Evolutionary conservation across 129 eudicot genomes (phyloP).

Genomic region (Centella asiatica): DNA sequence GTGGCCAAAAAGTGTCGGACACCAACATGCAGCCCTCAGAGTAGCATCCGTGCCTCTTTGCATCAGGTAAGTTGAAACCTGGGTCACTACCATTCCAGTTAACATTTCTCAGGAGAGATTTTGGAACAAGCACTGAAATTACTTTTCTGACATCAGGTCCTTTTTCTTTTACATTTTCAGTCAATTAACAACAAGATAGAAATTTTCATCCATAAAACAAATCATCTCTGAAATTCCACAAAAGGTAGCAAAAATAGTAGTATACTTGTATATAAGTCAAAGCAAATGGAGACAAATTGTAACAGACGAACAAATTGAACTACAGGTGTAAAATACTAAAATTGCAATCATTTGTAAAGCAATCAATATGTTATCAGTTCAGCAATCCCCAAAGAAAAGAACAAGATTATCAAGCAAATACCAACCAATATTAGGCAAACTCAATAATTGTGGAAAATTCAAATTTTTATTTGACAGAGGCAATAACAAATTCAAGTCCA

Average conservation of each 20-base stretch:
- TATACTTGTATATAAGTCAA: too few species aligned
- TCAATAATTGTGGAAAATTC: not conserved
- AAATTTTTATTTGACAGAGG: not conserved
- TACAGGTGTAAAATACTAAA: too few species aligned
- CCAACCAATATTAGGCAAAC: constrained; percentile 3
- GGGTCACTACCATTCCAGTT: too few species aligned
- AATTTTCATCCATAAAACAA: too few species aligned
- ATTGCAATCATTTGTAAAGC: not conserved
- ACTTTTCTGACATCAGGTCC: not conserved
- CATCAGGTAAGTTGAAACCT: too few species aligned
- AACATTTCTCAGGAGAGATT: too few species aligned
- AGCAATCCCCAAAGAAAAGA: not conserved
- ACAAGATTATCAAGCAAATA: constrained; percentile 2
- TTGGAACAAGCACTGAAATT: too few species aligned
- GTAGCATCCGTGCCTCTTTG: too few species aligned
- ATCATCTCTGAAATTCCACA: too few species aligned
- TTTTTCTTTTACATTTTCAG: too few species aligned
- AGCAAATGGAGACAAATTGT: not conserved
- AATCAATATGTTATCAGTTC: not conserved
- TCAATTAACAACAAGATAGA: not conserved
- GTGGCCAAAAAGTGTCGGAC: too few species aligned
- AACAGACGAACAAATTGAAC: not conserved
- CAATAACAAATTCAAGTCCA: constrained; percentile 1
- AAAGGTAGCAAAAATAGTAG: not conserved
- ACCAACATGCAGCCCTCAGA: too few species aligned